Evolutionary conservation across 495 filamentous ascomycete species (phyloP), one percentile per base, ranked within the genome.

Genomic region (Aspergillus indologenus): DNA sequence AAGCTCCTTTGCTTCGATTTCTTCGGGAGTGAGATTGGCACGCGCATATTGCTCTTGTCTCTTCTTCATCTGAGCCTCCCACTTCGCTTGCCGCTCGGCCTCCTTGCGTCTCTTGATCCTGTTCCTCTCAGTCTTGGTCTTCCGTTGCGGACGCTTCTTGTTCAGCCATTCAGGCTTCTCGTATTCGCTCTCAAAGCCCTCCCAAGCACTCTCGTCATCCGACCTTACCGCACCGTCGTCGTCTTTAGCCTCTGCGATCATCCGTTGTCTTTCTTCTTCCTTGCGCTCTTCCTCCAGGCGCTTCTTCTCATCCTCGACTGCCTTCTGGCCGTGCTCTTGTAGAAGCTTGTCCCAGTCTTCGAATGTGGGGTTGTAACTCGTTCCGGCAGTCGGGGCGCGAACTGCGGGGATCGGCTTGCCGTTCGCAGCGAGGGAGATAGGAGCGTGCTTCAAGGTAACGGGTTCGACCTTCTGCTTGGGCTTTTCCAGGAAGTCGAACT

Each of bases 311-410:
- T 85, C 83, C 57, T 86, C 86, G 1, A 97, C 82, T 29, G 87
- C 93, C 71, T 88, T 87, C 53, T 85, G 79, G 24, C 90, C 90
- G 68, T 91, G 89, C 26, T 83, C 79, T 19, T 81, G 79, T 44
- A 96, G 74, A 5, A 93, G 82, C 12, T 81, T 77, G 55, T 90
- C 85, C 82, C 93, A 98, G 52, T 96, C 90, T 57, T 84, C 80
- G 57, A 93, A 94, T 8, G 79, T 76, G 0, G 94, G 94, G 65
- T 98, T 98, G 71, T 98, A 98, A 68, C 90, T 95, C 67, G 84
- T 87, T 45, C 90, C 92, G 2, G 85, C 90, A 18, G 83, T 83
- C 3, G 94, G 94, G 57, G 82, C 86, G 58, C 81, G 77, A 6
- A 98, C 87, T n/a, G 90, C 85, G 1, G 91, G 89, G 17, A 96